Evolutionary conservation across 2,329 filamentous ascomycete genomes (phyloP), one percentile per base, ranked within the genome.

Genomic region (Ascochyta clinopodiicola): DNA sequence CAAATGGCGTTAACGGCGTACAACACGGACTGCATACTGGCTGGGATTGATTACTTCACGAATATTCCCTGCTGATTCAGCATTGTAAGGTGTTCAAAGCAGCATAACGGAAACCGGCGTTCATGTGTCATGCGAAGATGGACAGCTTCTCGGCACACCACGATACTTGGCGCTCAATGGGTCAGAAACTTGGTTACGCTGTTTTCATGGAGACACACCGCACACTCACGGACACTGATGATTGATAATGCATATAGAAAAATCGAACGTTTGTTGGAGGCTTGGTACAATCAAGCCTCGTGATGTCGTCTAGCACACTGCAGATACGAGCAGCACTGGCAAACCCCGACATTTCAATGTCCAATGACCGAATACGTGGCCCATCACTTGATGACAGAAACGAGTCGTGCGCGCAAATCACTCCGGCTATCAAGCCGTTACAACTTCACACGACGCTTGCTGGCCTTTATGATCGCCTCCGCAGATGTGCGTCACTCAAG

Each of bases 71-170:
- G 36, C 24, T 24, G 35, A 27, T 34, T 32, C 24, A 25, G 43
- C 52, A 56, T 56, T 56, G 42, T 32, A 51, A 35, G 52, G 52
- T 43, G 52, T 56, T 52, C 24, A 25, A 24, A 42, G 25, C 31
- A 46, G 38, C 25, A 38, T 32, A 19, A 37, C n/a, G 25, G 44
- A 19, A 15, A 42, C n/a, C 3, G 25, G 52, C 36, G 31, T 43
- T 24, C 36, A 29, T 25, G 36, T 29, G 34, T 43, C 34, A 48
- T 24, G 21, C 19, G 32, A 35, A 51, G 38, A 42, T 8, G 2
- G 10, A 12, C 17, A 38, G 32, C 25, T 24, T 38, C 22, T 19
- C 31, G 24, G 17, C 29, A 34, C n/a, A 24, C 10, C 4, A 24
- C 13, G 17, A 25, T 10, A 31, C 15, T 12, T n/a, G 49, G 35